Conservation (phyloP, 306 rosid species). For the Cucurbita argyrosperma region DNA sequence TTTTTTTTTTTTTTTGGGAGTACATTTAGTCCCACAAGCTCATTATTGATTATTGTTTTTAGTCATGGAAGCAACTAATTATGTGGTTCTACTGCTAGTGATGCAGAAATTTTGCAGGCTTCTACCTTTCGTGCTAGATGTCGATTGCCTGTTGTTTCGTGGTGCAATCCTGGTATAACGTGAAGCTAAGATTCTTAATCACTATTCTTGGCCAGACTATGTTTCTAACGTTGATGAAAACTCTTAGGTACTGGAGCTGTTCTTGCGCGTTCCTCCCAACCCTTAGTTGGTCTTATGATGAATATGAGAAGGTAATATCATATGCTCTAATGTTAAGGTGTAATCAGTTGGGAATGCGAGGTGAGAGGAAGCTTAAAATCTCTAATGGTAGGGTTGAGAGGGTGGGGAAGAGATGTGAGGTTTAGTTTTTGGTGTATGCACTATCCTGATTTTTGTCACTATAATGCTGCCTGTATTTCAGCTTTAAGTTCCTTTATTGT, state of each 20-base stretch:
- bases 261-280: slow-evolving; percentile 98
- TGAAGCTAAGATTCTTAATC: neutral
- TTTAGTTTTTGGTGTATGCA: neutral
- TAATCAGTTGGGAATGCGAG: neutral
- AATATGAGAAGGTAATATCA: slow-evolving; percentile 83
- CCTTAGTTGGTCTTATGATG: slow-evolving; percentile 93
- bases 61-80: slow-evolving; percentile 7
- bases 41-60: neutral
- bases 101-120: slow-evolving; percentile 79
- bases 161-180: slow-evolving; percentile 76
- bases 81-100: slow-evolving; percentile 39
- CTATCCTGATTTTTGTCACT: too few relatives aligned
- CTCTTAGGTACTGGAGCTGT: slow-evolving; percentile 77
- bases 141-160: slow-evolving; percentile 83
- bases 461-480: too few relatives aligned
- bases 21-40: neutral
- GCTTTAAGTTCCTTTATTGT: too few relatives aligned
- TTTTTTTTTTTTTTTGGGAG: neutral
- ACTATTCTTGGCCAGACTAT: neutral
- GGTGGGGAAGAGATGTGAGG: neutral
- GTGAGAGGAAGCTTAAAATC: neutral
- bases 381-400: neutral
- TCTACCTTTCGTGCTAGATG: slow-evolving; percentile 74
- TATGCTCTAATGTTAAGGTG: neutral
- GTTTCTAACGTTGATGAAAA: slow-evolving; percentile 11